Conservation (phyloP, 2,329 filamentous ascomycete genomes). For the Plectosphaerella cucumerina region DNA sequence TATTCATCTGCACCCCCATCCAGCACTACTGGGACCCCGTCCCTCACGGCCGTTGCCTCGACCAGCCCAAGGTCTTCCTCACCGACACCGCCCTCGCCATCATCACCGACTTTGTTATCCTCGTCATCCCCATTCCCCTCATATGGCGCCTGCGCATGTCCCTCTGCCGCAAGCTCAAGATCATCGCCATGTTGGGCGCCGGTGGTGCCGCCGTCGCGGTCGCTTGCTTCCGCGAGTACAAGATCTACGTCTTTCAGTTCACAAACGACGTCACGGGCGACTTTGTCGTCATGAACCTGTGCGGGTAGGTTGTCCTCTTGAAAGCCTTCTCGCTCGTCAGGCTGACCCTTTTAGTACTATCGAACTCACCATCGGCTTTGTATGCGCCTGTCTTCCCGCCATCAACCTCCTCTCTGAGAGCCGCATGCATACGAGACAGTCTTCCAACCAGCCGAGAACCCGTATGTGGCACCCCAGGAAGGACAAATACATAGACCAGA, state of each 20-base stretch:
- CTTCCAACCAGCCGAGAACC: too few relatives aligned
- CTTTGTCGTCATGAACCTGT: slow-evolving; percentile 10
- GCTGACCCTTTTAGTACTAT: background rate
- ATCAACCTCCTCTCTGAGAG: slow-evolving; percentile 11
- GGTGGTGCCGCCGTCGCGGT: slow-evolving; percentile 20
- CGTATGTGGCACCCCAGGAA: too few relatives aligned
- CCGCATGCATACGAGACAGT: too few relatives aligned
- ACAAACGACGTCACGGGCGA: slow-evolving; percentile 15
- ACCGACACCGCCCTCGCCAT: slow-evolving; percentile 23
- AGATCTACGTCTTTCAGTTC: slow-evolving; percentile 12
- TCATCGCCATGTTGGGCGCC: slow-evolving; percentile 20
- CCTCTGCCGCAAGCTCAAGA: slow-evolving; percentile 22
- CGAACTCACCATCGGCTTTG: slow-evolving; percentile 12
- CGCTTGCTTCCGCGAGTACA: slow-evolving; percentile 18
- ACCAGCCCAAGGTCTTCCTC: slow-evolving; percentile 23
- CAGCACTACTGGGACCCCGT: slow-evolving; percentile 14
- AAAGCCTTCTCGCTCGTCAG: background rate
- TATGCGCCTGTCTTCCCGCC: slow-evolving; percentile 13
- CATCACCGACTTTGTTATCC: slow-evolving; percentile 25
- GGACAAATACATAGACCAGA: too few relatives aligned
- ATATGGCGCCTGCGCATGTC: slow-evolving; percentile 21
- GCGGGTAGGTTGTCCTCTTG: background rate
- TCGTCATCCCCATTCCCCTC: slow-evolving; percentile 26
- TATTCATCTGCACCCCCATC: slow-evolving; percentile 17
- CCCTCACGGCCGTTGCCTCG: slow-evolving; percentile 19